Evolutionary conservation across 164 flowering plant species (phyloP), one percentile per base, ranked within the genome.

Genomic region (Hamamelis virginiana): DNA sequence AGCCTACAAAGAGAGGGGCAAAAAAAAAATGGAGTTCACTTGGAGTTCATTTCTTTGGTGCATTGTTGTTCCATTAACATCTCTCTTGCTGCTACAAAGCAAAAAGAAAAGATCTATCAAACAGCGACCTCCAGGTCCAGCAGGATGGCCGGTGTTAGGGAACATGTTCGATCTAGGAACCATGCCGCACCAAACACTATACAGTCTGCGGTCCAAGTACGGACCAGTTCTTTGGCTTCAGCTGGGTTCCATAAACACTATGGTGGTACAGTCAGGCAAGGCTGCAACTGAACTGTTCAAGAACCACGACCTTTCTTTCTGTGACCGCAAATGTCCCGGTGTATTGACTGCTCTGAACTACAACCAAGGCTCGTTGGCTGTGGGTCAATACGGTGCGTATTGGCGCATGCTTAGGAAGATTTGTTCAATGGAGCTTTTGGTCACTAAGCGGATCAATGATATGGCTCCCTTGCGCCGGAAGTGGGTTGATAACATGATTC

Each of bases 231-330:
- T 77, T 18, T 61, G 72, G 56, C 56, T 77, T 1, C 59, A 43
- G 27, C 57, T 77, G 8, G 76, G 80, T 1, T 19, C 65, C 18
- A 33, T 77, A 4, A 66, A 57, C 38, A 73, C 74, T 18, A 44
- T 76, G 21, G 76, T 72, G 5, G 21, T 77, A 8, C 64, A 70
- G 12, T 77, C 80, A 0, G 27, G 71, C 21, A 52, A 53, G n/a
- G 74, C 71, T 1, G 76, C 80, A 10, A 27, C 61, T 13, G 80
- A 77, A 12, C 51, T 77, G 48, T 74, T 77, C 72, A 74, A 74
- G 60, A 74, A 66, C 38, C 77, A 77, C 19, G 77, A 77, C 47
- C 47, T 58, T 1, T 0, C 69, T 18, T 67, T 74, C 25, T 72
- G 66, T 0, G 69, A 63, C 38, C 77, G 77, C 4, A 57, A 27